Base-by-base conservation (phyloP, 2,329 filamentous ascomycete genomes). In the Lachnellula subtilissima region DNA sequence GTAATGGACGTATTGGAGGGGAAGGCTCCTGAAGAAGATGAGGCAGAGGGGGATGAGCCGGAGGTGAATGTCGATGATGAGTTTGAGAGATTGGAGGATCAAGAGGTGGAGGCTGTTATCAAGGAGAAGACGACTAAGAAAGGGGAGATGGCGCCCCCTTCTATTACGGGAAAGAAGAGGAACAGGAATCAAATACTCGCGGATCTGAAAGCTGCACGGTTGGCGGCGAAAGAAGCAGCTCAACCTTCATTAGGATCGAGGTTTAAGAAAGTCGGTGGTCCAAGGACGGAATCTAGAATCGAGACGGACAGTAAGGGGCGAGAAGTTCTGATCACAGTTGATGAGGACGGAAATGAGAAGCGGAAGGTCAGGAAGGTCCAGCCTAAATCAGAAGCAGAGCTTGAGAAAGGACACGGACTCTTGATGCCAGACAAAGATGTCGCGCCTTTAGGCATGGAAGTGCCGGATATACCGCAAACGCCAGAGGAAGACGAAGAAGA, bases 131-230 rank as follows among this genome's bases (percentile, higher is more conserved):
- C 42, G 3, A 61, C 50, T 15, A 86, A 86, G 66, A 85, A 82
- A 59, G 84, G 85, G 0, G 78, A 85, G 56, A 70, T 86, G 53
- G 80, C 84, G 5, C 79, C 79, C 0, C 73, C 78, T 1, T 63
- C 77, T 1, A 69, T 81, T 12, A 77, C 81, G 0, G 82, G 83
- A 0, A 82, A 79, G 68, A 87, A 87, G 65, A 74, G 85, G 59
- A 84, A 82, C 22, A 75, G 85, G 56, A 80, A 87, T 62, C 85
- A 88, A 63, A 86, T 88, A 42, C 61, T 88, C 47, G 85, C 85
- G 1, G 84, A 87, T 52, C 71, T 88, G 64, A 88, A 86, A 66
- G 84, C 84, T 1, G 75, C 82, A 2, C 76, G 85, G 57, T 75
- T 79, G 53, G 84, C 84, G 1, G 82, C 83, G 23, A 84, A 84